Evolutionary conservation across 768 basidiomycete genomes (phyloP), one percentile per base, ranked within the genome.

Genomic region (Amanita jacksonii): DNA sequence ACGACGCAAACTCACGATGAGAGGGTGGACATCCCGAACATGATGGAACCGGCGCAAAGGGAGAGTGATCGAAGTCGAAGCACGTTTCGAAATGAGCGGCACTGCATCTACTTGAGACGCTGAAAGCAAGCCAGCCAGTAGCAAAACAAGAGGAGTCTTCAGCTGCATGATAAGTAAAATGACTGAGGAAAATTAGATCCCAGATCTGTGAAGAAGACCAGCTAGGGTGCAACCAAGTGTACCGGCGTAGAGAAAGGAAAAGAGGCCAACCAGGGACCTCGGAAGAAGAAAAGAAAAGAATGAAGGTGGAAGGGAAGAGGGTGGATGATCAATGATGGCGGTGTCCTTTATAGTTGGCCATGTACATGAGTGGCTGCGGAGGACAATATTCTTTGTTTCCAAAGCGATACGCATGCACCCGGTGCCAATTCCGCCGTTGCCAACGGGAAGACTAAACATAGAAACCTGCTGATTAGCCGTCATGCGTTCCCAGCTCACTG

Each of bases 121-220:
- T 39, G 71, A 50, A 36, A 77, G 54, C 47, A 83, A 51, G 59
- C 67, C 72, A 50, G 71, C 68, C 47, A 78, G 64, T 51, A 85
- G 67, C 49, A 72, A 48, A 46, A 69, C 62, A 51, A 82, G 68
- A 32, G 67, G 61, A 52, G 72, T 52, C 35, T 63, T 63, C 56
- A 82, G 63, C 51, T 74, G 73, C 82, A 85, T 85, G 51, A 54
- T 61, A 49, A 39, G 36, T 19, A 48, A 49, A 51, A 44, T 36
- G 27, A 52, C 47, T 38, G 39, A 28, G 20, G n/a, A 34, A 13
- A 4, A 18, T 27, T 20, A 28, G 36, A 45, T 45, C n/a, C 36
- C 43, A 45, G 44, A 45, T 45, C 36, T 45, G 37, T 13, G 36
- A 49, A 43, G 54, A 57, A 55, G 57, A 52, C 49, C 49, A 51